Conservation (phyloP, 2,329 filamentous ascomycete genomes). For the Penicillium sp. region DNA sequence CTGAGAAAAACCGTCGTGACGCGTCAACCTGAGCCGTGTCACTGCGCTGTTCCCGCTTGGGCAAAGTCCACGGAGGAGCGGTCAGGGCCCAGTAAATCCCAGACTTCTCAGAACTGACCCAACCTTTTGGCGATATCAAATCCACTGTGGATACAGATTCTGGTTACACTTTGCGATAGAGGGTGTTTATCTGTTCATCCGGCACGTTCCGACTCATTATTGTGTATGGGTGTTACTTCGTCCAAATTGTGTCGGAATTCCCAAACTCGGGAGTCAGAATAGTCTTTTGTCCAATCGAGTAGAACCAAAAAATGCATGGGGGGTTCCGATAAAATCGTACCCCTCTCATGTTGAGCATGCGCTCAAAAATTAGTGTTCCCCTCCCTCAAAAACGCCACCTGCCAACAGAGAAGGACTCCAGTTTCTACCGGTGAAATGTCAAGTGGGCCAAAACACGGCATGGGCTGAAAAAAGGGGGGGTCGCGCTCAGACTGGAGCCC, state of each 20-base stretch:
- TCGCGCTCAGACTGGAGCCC: slow-evolving; percentile 12
- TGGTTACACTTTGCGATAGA: slow-evolving; percentile 11
- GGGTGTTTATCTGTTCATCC: slow-evolving; percentile 20
- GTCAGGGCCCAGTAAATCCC: slow-evolving; percentile 13
- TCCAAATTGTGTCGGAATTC: neutral
- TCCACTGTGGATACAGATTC: neutral
- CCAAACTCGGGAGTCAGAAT: neutral
- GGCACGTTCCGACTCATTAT: slow-evolving; percentile 18
- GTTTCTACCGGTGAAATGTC: slow-evolving; percentile 9
- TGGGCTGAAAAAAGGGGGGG: slow-evolving; percentile 10
- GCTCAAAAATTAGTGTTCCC: slow-evolving; percentile 7
- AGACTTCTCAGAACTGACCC: neutral
- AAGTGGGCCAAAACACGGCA: slow-evolving; percentile 25
- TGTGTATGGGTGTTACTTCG: neutral
- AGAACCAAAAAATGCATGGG: neutral
- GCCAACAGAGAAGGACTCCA: slow-evolving; percentile 5
- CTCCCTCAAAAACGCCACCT: slow-evolving; percentile 3
- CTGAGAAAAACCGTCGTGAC: slow-evolving; percentile 1
- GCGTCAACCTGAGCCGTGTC: slow-evolving; percentile 23
- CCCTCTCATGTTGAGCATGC: neutral
- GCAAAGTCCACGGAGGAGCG: slow-evolving; percentile 12
- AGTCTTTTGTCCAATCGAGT: neutral
- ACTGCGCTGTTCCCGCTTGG: slow-evolving; percentile 8
- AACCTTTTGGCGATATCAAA: neutral
- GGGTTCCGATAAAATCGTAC: neutral